Base-by-base conservation (phyloP, 805 yeast genomes). In the Suhomyces sp. region DNA sequence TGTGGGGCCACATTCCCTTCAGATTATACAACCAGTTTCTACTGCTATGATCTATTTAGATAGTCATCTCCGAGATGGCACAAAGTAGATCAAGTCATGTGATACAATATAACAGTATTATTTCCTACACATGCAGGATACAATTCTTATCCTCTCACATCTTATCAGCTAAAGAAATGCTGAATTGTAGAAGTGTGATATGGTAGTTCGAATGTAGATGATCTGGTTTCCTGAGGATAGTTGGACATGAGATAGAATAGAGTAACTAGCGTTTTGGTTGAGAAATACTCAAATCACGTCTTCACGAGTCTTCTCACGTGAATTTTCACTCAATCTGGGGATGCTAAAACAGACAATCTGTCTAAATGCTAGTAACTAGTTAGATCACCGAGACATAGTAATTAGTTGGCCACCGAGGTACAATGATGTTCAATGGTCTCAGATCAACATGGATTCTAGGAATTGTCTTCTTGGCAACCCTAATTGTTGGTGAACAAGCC, bases 1-100 rank as follows among this genome's bases (percentile, higher is more conserved):
- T 57, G 19, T 56, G 58, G 33, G 62, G 62, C 62, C 62, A 59
- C 62, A 59, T 58, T 47, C 27, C 47, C 46, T 6, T 4, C 26
- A 19, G 7, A 9, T 4, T 41, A 42, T 10, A 4, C 22, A 15
- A 19, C 42, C 24, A 17, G 17, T 17, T 17, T 2, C 24, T 19
- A 12, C 24, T 17, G 23, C 23, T 19, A n/a, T 38, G 12, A 10
- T 19, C 42, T 38, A 38, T 3, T 9, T 10, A 38, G 42, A 19
- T 38, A 38, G 24, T 38, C 42, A 17, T 38, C 42, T 38, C 24
- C 6, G 2, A 38, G 13, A 17, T 38, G 41, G 22, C 22, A n/a
- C 22, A 19, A 12, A 33, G 36, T 4, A 6, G 7, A n/a, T n/a
- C 33, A 12, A 29, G 36, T 33, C 36, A 33, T 33, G 36, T 33